Percentiles rank a stretch among this genome's conserved stretches.
Evolutionary conservation across 805 yeast genomes (phyloP).

Genomic region (Ogataea neopini): DNA sequence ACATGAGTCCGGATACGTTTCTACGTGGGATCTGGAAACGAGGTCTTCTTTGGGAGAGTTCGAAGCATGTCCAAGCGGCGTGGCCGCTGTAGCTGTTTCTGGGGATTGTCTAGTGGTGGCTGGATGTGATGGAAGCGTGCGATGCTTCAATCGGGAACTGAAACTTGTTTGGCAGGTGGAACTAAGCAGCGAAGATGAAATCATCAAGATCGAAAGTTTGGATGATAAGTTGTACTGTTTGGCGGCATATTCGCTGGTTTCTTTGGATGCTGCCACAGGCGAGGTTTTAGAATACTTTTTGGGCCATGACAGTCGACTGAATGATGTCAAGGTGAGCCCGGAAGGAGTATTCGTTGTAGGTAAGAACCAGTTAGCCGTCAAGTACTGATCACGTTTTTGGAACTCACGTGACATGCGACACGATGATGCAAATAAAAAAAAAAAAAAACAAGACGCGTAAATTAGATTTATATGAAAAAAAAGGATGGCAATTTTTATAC

Average conservation of each 20-base stretch:
- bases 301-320: slow-evolving; percentile 1
- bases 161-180: slow-evolving; percentile 17
- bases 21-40: slow-evolving; percentile 43
- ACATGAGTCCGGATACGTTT: slow-evolving; percentile 40
- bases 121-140: slow-evolving; percentile 20
- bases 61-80: slow-evolving; percentile 12
- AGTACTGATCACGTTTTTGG: slow-evolving; percentile 10
- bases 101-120: slow-evolving; percentile 18
- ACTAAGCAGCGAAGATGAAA: slow-evolving; percentile 4
- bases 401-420: neutral
- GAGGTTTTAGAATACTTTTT: slow-evolving; percentile 2
- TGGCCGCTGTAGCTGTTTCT: slow-evolving; percentile 11
- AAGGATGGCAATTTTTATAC: slow-evolving; percentile 2
- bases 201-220: neutral
- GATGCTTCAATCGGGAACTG: neutral
- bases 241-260: slow-evolving; percentile 13
- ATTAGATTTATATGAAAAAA: neutral
- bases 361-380: neutral
- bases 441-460: slow-evolving; percentile 7
- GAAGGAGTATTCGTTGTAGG: slow-evolving; percentile 1
- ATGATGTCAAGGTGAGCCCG: neutral
- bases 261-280: slow-evolving; percentile 2
- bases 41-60: slow-evolving; percentile 27
- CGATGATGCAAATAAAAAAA: neutral
- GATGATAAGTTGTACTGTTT: slow-evolving; percentile 1